These are phyloP conservation scores for Saccharomyces pastorianus DNA, from an alignment of 1,139 yeast species.

Conservation along the genomic window DNA sequence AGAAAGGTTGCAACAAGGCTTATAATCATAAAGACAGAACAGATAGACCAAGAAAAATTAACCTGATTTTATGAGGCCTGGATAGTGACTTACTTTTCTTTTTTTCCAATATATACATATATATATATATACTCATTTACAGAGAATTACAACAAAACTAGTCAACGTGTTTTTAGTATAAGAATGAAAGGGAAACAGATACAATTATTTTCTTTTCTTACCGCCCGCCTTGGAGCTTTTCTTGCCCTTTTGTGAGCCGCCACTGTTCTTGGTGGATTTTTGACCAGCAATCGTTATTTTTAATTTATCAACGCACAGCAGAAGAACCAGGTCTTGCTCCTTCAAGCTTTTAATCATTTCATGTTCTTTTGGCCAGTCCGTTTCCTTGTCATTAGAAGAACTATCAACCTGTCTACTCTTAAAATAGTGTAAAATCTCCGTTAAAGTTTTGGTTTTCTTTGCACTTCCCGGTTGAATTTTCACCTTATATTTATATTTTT, in stretches of 20 bases:
- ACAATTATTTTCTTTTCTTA: not conserved
- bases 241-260: constrained; percentile 2
- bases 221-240: not conserved
- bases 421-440: constrained; percentile 58
- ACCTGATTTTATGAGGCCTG: not conserved
- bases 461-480: constrained; percentile 81
- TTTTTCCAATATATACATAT: not conserved
- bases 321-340: constrained; percentile 45
- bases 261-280: constrained; percentile 1
- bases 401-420: constrained; percentile 48
- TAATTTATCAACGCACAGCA: constrained; percentile 46
- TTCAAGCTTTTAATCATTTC: constrained; percentile 50
- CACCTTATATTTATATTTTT: constrained; percentile 69
- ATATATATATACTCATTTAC: not conserved
- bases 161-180: too few relatives aligned
- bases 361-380: constrained; percentile 68
- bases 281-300: constrained; percentile 38
- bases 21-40: constrained; percentile 18
- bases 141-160: not conserved
- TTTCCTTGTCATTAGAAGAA: constrained; percentile 41
- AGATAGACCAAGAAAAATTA: not conserved
- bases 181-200: too few relatives aligned
- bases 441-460: constrained; percentile 81
- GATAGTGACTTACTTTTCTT: not conserved
- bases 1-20: constrained; percentile 72